A percentile compares a stretch with the other conserved stretches of the same genome.
Conservation (phyloP, 805 yeast species). For the Ogataea thermomethanolica region DNA sequence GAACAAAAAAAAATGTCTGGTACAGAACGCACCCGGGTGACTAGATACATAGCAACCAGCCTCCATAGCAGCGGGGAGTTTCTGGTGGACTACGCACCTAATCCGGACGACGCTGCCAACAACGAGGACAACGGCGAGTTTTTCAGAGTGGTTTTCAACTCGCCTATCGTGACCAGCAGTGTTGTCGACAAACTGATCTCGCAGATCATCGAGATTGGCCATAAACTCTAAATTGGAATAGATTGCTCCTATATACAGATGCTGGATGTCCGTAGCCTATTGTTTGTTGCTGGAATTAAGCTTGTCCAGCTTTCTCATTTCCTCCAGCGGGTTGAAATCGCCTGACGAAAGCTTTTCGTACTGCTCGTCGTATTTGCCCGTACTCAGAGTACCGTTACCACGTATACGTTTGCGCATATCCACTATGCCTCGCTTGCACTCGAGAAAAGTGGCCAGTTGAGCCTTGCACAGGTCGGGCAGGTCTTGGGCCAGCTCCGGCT, state of each 20-base stretch:
- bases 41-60: conserved; percentile 58
- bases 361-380: conserved; percentile 89
- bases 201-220: conserved; percentile 37
- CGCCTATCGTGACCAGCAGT: conserved; percentile 52
- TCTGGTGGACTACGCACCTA: conserved; percentile 76
- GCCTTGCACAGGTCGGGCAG: conserved; percentile 87
- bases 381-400: conserved; percentile 90
- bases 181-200: conserved; percentile 44
- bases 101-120: conserved; percentile 40
- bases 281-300: conserved; percentile 50
- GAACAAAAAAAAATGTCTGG: conserved; percentile 19
- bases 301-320: conserved; percentile 65
- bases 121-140: conserved; percentile 63
- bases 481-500: conserved; percentile 71
- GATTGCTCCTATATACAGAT: conserved; percentile 1
- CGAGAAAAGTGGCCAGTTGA: conserved; percentile 79
- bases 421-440: conserved; percentile 86
- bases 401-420: conserved; percentile 89
- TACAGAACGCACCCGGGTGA: conserved; percentile 46
- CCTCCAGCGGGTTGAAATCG: conserved; percentile 76
- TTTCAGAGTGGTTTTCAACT: conserved; percentile 78
- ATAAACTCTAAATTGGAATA: conserved; percentile 2
- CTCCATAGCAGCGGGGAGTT: conserved; percentile 64
- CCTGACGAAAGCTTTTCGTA: conserved; percentile 77
- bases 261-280: not conserved